Base-by-base conservation (phyloP, 768 basidiomycete species). In the Phlebiopsis flavidoalba region DNA sequence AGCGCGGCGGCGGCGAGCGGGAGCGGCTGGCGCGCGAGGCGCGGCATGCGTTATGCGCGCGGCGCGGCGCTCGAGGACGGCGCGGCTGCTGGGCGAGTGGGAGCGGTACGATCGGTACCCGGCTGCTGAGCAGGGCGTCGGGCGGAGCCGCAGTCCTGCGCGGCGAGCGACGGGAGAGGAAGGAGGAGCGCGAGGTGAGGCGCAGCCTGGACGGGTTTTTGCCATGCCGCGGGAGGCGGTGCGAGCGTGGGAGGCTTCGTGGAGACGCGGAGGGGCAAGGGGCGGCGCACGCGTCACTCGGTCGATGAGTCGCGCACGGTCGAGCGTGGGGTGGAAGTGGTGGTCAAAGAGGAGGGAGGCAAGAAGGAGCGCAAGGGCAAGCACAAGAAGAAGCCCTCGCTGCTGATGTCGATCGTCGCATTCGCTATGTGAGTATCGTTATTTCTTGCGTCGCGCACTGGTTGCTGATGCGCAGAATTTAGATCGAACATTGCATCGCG, bases 321-420 rank as follows among this genome's bases (percentile, higher is more conserved):
- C 4, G 24, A 54, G 31, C 43, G 14, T 1, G 49, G 37, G 31
- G 47, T 31, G 37, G 36, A 52, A 43, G 49, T 35, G 60, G 31
- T 52, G 48, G 52, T 49, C 40, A 37, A 60, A n/a, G 47, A 50
- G 53, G 57, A 53, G 53, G 40, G 35, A 2, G 26, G 50, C 5
- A 22, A 21, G 17, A 50, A 51, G 33, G 47, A 43, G 36, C 33
- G 43, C 31, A 21, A 52, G 19, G 47, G 49, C 22, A 54, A 52
- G 60, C 86, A 89, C 64, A 89, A 86, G 74, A 88, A 84, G 65
- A 84, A 87, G 65, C 79, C 84, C 48, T 91, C 89, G 15, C 69
- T 91, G 61, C 75, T 89, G 52, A 87, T 86, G 80, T 81, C 86
- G 7, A 74, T 91, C 45, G 83, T 90, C 60, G 80, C 84, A 80